Base-by-base conservation (phyloP, 164 flowering plant genomes). In the Platanus orientalis region DNA sequence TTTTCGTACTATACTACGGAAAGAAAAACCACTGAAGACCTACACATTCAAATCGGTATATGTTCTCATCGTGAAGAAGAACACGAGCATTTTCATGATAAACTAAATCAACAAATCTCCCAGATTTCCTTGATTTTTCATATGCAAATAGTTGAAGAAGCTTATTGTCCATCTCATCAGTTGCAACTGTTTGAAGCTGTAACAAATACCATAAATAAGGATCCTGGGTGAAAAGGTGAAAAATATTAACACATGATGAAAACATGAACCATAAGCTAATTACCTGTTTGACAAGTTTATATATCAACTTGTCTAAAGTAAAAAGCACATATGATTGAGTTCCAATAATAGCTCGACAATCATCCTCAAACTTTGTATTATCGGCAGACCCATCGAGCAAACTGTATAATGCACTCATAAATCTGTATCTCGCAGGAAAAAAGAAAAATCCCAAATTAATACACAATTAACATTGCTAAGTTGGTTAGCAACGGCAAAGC, bases 341-440 rank as follows among this genome's bases (percentile, higher is more conserved):
- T 60, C 99, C 99, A 60, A 91, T 85, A 40, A 85, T 79, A 54
- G 96, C 88, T 27, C 99, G 85, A 67, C 97, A 94, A 55, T 94
- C 96, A 82, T 91, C 97, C 79, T 94, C 99, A 68, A 89, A 94
- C 69, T 85, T 89, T 40, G 93, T 73, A 72, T 89, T 94, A 65
- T 94, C 99, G 75, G 86, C 82, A 59, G 96, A 79, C 17, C 99
- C 99, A 78, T 89, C 90, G 53, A 94, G 92, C 63, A 94, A 73
- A 71, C 71, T 88, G 73, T 86, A 83, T 48, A 95, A 83, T 1
- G 92, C 96, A 73, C 70, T 79, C 84, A 85, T 82, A 69, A 95
- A 92, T 63, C 99, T 94, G 84, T 54, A 75, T 21, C 55, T 57
- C 34, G 56, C 45, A 63, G 23, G n/a, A 39, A 49, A 19, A 14